A percentile compares a stretch with the other conserved stretches of the same genome.
phyloP scores from a whole-genome alignment of 306 rosid species.

The Cicer arietinum region DNA sequence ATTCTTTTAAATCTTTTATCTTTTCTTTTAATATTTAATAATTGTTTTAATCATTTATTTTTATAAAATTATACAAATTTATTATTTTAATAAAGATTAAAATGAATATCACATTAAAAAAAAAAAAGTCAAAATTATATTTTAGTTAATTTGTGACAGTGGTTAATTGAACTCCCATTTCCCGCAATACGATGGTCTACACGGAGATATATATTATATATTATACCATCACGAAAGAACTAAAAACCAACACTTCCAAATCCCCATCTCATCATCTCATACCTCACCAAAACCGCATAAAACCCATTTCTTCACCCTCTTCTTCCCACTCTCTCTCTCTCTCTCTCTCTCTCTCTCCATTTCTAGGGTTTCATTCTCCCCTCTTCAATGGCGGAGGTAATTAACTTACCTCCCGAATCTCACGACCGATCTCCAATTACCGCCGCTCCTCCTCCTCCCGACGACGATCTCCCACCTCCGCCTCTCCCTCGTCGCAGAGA shows the following conservation, averaged over 20 bases:
- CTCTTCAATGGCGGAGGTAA: constrained; percentile 77
- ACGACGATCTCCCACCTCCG: constrained; percentile 55
- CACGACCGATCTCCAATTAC: constrained; percentile 60
- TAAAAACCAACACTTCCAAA: neutral
- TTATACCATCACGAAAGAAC: neutral
- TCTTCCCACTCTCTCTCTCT: no score
- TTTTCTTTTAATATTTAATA: no score
- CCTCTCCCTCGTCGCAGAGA: constrained; percentile 61
- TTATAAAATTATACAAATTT: no score
- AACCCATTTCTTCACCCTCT: constrained; percentile 11
- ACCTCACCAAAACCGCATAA: constrained; percentile 1
- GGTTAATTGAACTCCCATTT: neutral
- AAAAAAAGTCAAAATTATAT: no score
- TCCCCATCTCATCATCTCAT: neutral
- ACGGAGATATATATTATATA: neutral
- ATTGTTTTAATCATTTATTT: no score
- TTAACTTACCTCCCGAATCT: constrained; percentile 75
- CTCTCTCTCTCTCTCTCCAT: no score
- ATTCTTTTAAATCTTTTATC: no score
- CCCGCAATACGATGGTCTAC: neutral
- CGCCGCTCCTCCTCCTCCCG: constrained; percentile 49
- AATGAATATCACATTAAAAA: no score
- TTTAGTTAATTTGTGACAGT: no score
- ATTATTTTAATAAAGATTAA: no score
- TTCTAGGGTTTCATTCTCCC: constrained; percentile 20